phyloP scores from a whole-genome alignment of 768 basidiomycete species.

The Phanerochaete carnosa region DNA sequence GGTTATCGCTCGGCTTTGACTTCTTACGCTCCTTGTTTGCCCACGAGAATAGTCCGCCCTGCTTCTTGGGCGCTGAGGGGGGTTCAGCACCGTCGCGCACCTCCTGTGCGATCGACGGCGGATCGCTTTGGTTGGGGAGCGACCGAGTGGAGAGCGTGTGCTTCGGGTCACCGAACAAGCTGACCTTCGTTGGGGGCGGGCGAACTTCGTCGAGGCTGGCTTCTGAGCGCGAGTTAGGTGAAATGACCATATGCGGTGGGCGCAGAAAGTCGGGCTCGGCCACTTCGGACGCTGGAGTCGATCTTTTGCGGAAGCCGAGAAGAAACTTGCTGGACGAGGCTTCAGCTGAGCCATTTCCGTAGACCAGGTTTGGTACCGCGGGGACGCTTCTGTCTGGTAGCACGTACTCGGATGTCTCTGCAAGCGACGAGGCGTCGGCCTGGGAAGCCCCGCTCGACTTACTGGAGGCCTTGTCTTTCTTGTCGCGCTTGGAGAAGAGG shows the following conservation, averaged over 20 bases:
- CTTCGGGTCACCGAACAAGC: conserved; percentile 57
- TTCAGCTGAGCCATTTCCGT: conserved; percentile 5
- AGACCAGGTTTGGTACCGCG: conserved; percentile 14
- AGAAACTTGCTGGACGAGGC: conserved; percentile 43
- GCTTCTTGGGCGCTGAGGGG: conserved; percentile 32
- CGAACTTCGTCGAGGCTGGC: conserved; percentile 39
- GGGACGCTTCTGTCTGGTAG: conserved; percentile 6
- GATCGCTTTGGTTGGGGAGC: conserved; percentile 40
- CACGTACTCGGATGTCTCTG: conserved; percentile 10
- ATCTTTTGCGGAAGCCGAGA: conserved; percentile 40
- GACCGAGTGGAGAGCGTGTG: conserved; percentile 60
- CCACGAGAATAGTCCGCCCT: conserved; percentile 40
- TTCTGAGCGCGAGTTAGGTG: conserved; percentile 41
- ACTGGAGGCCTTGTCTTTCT: conserved; percentile 14
- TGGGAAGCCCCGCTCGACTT: conserved; percentile 15
- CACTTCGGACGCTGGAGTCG: conserved; percentile 24
- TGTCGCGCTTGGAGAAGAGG: conserved; percentile 28
- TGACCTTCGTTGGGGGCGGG: conserved; percentile 62
- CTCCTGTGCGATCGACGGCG: neutral
- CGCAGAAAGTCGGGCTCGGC: conserved; percentile 29
- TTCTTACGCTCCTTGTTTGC: conserved; percentile 39
- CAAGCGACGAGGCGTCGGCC: conserved; percentile 12
- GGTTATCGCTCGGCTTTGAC: conserved; percentile 32
- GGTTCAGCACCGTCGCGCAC: conserved; percentile 1
- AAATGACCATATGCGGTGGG: conserved; percentile 16